Percentiles rank a stretch among this genome's conserved stretches.
Evolutionary conservation across 225 moss, liverwort and hornwort species (phyloP).

Genomic region (Ulota crispa): DNA sequence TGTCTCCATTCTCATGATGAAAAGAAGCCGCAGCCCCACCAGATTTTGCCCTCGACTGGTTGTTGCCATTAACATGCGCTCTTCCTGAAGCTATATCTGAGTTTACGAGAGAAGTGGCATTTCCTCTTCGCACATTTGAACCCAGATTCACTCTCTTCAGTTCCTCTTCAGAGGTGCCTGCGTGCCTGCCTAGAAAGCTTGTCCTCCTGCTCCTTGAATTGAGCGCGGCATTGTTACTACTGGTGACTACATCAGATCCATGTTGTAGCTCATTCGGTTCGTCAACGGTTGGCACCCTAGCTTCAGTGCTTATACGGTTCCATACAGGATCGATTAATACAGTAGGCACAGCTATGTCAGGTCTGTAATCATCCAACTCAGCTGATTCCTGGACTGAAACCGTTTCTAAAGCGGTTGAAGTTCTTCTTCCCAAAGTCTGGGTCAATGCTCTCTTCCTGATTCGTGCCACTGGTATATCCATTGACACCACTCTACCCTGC

Average conservation of each 20-base stretch:
- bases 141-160: conserved; percentile 21
- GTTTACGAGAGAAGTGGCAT: neutral
- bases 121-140: conserved; percentile 12
- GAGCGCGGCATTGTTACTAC: conserved; percentile 25
- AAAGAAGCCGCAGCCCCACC: conserved; percentile 8
- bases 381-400: conserved; percentile 11
- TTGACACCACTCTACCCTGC: conserved; percentile 19
- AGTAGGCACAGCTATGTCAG: conserved; percentile 16
- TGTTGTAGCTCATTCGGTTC: conserved; percentile 26
- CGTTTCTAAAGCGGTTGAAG: conserved; percentile 14
- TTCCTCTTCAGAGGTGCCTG: conserved; percentile 23
- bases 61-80: conserved; percentile 14
- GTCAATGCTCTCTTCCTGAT: conserved; percentile 26
- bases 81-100: conserved; percentile 2
- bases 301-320: conserved; percentile 22
- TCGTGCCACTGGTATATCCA: conserved; percentile 24
- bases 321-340: conserved; percentile 28
- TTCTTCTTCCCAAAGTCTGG: conserved; percentile 14
- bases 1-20: conserved; percentile 16
- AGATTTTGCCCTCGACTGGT: conserved; percentile 15
- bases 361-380: conserved; percentile 25
- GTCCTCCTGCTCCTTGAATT: conserved; percentile 37
- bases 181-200: conserved; percentile 27
- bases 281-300: conserved; percentile 7
- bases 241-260: conserved; percentile 36